A percentile compares a stretch with the other conserved stretches of the same genome.
Evolutionary conservation across 495 filamentous ascomycete genomes (phyloP).

Genomic region (Hamigera avellanea): DNA sequence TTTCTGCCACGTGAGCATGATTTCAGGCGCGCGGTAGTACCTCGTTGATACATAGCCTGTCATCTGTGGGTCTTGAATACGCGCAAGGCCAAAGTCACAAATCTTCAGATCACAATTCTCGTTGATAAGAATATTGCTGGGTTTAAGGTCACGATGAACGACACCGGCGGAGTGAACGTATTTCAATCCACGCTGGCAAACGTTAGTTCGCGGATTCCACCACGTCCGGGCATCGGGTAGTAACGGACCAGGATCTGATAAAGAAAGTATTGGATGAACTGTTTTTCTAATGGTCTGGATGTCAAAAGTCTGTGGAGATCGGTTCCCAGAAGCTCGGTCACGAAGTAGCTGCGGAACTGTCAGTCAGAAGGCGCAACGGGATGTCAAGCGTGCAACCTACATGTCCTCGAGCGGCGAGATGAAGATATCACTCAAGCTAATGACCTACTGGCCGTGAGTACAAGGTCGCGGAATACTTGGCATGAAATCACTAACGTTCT

Average conservation of each 20-base stretch:
- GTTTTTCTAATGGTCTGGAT: slow-evolving; percentile 91
- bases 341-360: slow-evolving; percentile 65
- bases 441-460: slow-evolving; percentile 52
- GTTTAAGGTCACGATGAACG: slow-evolving; percentile 94
- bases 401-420: slow-evolving; percentile 98
- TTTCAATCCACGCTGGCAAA: slow-evolving; percentile 77
- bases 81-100: slow-evolving; percentile 94
- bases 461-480: not conserved
- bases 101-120: slow-evolving; percentile 99
- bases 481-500: slow-evolving; percentile 58
- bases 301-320: slow-evolving; percentile 93
- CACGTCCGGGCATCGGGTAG: not conserved
- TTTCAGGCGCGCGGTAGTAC: slow-evolving; percentile 97
- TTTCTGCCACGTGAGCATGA: slow-evolving; percentile 99
- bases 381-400: slow-evolving; percentile 42
- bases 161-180: slow-evolving; percentile 98
- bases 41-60: slow-evolving; percentile 97
- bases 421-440: slow-evolving; percentile 97
- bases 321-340: slow-evolving; percentile 93
- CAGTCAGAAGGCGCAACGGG: slow-evolving; percentile 4
- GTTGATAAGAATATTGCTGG: slow-evolving; percentile 97
- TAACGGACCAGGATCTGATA: slow-evolving; percentile 87
- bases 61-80: slow-evolving; percentile 99
- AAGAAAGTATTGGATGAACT: slow-evolving; percentile 99
- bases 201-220: slow-evolving; percentile 15